Base-by-base conservation (phyloP, 2,329 filamentous ascomycete species). In the Juglanconis juglandina region DNA sequence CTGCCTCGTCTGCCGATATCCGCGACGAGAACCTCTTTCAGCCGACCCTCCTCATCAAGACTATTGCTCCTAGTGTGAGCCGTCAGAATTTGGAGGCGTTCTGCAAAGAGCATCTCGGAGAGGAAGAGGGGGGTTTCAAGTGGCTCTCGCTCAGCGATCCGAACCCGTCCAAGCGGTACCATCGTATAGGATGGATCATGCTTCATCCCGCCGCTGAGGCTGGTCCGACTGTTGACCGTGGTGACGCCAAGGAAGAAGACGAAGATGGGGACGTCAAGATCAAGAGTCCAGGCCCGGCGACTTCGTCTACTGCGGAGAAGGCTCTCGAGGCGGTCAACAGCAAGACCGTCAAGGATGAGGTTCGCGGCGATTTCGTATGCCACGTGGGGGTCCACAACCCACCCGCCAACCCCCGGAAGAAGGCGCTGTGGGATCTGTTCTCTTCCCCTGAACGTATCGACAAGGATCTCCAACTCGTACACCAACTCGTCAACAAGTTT, bases 161-260 rank as follows among this genome's bases (percentile, higher is more conserved):
- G 0, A 99, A 99, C 70, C 95, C 95, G 1, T 89, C 92, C 69
- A 99, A 99, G 77, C 90, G 96, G 65, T 99, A 93, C 70, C 95
- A 99, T 72, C 89, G 95, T 30, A 98, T 99, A 74, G 95, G 95
- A 30, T 99, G 96, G 94, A 96, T 99, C 63, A 95, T 98, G 83
- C 82, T 99, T 9, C 90, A 98, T 69, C 89, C 92, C 14, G 86
- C 86, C 13, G 81, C 89, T 1, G 91, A 96, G 59, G 80, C 83
- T 30, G 76, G 82, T 5, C 79, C 83, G 51, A 81, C 87, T 11
- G 78, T 87, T 62, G 91, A 96, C 67, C 83, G 88, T 63, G 81
- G 84, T n/a, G 90, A 95, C 66, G 83, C 84, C 11, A 87, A 89
- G 65, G 89, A 92, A 53, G 88, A 89, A 49, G 83, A 87, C 59